These are phyloP conservation scores for Fusarium longipes DNA, from an alignment of 2,329 filamentous ascomycete genomes.

Conservation along the genomic window DNA sequence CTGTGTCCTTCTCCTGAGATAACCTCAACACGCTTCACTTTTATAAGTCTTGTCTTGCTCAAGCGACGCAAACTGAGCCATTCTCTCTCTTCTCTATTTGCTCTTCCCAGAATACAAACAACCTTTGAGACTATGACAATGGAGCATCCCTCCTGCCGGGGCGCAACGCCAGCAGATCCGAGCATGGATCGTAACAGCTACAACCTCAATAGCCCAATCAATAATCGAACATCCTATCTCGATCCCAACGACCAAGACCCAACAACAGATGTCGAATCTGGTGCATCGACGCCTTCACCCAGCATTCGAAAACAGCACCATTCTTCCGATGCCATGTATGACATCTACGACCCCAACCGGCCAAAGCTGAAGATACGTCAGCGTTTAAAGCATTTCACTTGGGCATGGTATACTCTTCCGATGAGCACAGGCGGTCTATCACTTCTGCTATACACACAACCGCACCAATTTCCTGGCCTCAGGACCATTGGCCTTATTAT, in stretches of 20 bases:
- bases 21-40: neutral
- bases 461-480: constrained; percentile 72
- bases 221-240: neutral
- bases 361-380: constrained; percentile 54
- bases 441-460: constrained; percentile 71
- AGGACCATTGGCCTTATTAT: constrained; percentile 71
- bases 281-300: constrained; percentile 15
- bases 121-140: neutral
- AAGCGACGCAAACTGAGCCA: too few species aligned
- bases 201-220: constrained; percentile 10
- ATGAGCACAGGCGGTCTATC: constrained; percentile 81
- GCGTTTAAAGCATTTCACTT: constrained; percentile 69
- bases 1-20: neutral
- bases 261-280: constrained; percentile 16
- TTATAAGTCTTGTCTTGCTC: neutral
- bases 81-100: neutral
- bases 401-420: constrained; percentile 80
- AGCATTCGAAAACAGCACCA: constrained; percentile 1
- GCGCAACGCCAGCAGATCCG: neutral
- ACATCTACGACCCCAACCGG: constrained; percentile 32
- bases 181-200: constrained; percentile 13
- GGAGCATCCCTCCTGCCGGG: neutral
- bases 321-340: neutral
- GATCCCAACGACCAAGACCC: neutral
- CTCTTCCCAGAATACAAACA: neutral